phyloP scores from a whole-genome alignment of 108 stramenopile species.

The Pseudonitzschia multiseries region DNA sequence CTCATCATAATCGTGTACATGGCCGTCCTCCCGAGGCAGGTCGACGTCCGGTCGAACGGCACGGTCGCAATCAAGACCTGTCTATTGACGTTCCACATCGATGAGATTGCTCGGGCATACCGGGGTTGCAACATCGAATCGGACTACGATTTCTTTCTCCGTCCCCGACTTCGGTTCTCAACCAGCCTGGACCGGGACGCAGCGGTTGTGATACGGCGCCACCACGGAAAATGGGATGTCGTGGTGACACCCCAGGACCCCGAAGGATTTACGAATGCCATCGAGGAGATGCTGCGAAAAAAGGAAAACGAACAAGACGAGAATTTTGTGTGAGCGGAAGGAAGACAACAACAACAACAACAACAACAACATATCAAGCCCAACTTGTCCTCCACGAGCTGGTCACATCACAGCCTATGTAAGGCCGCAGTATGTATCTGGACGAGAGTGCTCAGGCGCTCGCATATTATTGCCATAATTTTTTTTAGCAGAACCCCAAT shows the following conservation, averaged over 20 bases:
- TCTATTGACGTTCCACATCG: slow-evolving; percentile 27
- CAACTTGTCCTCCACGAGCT: not conserved
- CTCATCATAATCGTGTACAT: slow-evolving; percentile 19
- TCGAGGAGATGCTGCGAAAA: slow-evolving; percentile 16
- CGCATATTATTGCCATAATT: too few relatives aligned
- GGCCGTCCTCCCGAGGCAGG: slow-evolving; percentile 25
- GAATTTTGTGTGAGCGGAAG: not conserved
- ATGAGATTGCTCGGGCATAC: slow-evolving; percentile 22
- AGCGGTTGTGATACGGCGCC: slow-evolving; percentile 16
- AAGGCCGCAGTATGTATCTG: too few relatives aligned
- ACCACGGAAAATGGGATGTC: slow-evolving; percentile 24
- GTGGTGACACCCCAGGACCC: slow-evolving; percentile 23
- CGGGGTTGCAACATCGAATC: not conserved
- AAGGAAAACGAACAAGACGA: not conserved
- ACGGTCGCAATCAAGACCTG: slow-evolving; percentile 35
- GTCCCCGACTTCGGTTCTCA: slow-evolving; percentile 12
- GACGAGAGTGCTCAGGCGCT: too few relatives aligned
- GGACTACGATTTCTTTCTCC: not conserved
- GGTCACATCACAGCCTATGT: too few relatives aligned
- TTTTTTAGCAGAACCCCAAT: too few relatives aligned
- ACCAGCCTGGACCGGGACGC: slow-evolving; percentile 14
- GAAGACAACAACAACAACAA: not conserved
- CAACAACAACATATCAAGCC: not conserved
- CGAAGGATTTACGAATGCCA: slow-evolving; percentile 19
- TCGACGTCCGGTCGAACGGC: slow-evolving; percentile 36